Conservation (phyloP, 495 filamentous ascomycete species). For the Oidiodendron maius region DNA sequence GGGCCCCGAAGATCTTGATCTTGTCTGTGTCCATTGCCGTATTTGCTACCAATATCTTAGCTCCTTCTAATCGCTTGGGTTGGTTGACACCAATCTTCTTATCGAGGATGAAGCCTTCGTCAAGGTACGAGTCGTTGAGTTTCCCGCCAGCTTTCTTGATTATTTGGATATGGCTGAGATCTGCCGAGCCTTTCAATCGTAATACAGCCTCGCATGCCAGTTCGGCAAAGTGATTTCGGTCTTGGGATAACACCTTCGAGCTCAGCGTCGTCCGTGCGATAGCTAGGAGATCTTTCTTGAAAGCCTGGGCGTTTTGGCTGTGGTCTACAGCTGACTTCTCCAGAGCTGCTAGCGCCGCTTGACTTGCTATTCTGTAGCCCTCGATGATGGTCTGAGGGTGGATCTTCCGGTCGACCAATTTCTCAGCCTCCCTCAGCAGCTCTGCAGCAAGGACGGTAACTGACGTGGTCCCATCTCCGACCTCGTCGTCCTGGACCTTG, state of each 20-base stretch:
- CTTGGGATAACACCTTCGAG: conserved; percentile 94
- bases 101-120: conserved; percentile 97
- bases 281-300: conserved; percentile 81
- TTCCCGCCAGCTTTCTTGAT: conserved; percentile 99
- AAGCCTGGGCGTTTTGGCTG: conserved; percentile 71
- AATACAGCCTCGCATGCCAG: conserved; percentile 92
- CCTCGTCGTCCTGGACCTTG: conserved; percentile 98
- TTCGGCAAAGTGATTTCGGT: conserved; percentile 84
- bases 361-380: conserved; percentile 93
- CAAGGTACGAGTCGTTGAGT: conserved; percentile 92
- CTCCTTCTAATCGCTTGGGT: conserved; percentile 93
- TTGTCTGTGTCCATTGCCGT: conserved; percentile 99
- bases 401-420: conserved; percentile 94
- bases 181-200: conserved; percentile 82
- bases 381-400: conserved; percentile 99
- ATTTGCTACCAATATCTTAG: conserved; percentile 95
- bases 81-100: conserved; percentile 99
- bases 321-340: conserved; percentile 83
- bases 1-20: conserved; percentile 97
- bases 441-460: conserved; percentile 94
- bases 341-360: conserved; percentile 77
- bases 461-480: conserved; percentile 88
- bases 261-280: conserved; percentile 96
- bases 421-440: conserved; percentile 91
- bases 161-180: conserved; percentile 96